Conservation (phyloP, 2,329 filamentous ascomycete species). For the Thielaviopsis populi region DNA sequence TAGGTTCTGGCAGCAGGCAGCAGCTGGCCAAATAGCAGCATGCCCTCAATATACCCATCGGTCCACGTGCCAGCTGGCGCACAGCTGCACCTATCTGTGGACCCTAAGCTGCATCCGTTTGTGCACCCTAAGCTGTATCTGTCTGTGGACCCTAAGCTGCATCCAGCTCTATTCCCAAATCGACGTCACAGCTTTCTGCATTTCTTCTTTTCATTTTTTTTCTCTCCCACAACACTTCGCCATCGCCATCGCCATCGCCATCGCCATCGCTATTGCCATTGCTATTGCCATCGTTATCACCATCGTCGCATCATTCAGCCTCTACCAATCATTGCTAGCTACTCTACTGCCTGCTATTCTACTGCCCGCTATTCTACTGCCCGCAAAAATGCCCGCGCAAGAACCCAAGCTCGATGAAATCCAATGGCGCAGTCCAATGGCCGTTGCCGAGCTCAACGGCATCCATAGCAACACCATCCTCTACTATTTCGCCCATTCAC, state of each 20-base stretch:
- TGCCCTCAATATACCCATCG: too few species aligned
- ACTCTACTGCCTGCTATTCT: too few species aligned
- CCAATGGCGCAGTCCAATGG: constrained; percentile 43
- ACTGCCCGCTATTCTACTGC: not conserved
- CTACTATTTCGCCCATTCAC: constrained; percentile 52
- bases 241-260: not conserved
- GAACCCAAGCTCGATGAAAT: constrained; percentile 50
- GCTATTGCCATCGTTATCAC: not conserved
- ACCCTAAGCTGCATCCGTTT: not conserved
- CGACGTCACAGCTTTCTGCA: not conserved
- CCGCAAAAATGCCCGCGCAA: constrained; percentile 29
- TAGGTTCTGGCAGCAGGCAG: not conserved
- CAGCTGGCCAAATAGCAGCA: not conserved
- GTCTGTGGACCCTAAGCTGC: not conserved
- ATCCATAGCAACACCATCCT: constrained; percentile 51
- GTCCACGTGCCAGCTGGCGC: not conserved
- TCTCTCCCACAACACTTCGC: not conserved
- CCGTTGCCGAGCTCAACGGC: constrained; percentile 37
- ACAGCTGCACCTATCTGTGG: not conserved
- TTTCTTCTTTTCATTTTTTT: not conserved
- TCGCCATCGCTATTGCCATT: not conserved
- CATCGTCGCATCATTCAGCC: not conserved
- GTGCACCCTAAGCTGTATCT: not conserved
- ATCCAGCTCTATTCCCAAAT: not conserved
- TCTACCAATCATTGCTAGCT: not conserved